Evolutionary conservation across 2,329 filamentous ascomycete species (phyloP), one percentile per base, ranked within the genome.

Genomic region (Beauveria pseudobassiana): DNA sequence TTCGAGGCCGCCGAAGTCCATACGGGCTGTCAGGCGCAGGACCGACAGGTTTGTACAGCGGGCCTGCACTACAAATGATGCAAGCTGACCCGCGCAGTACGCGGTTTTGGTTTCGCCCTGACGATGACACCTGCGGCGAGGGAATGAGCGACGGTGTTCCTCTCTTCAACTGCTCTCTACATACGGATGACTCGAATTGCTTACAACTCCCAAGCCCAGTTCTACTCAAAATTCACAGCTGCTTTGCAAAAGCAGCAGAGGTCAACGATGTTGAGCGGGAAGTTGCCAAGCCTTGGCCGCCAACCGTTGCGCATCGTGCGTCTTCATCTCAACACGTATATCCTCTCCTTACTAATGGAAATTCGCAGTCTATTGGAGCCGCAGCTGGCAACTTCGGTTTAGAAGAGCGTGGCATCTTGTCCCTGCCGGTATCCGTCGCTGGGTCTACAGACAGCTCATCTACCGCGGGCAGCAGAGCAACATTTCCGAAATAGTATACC

Each of bases 391-490:
- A 38, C 22, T 45, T 16, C 34, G 20, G 1, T 59, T 51, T 10
- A 38, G 56, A 28, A 10, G 10, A 8, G 24, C 28, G 5, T 51
- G 46, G 56, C 34, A 43, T 22, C 16, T 59, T 20, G 46, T 45
- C 18, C 56, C 56, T 24, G 38, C 18, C 34, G 20, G 12, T 16
- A 28, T 51, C 18, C 56, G 56, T 26, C 22, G 34, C 16, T 51
- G 56, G 24, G 14, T 16, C n/a, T 51, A 51, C n/a, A 26, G 56
- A 22, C 48, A 59, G n/a, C 46, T 59, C 16, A 51, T 59, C 10
- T 16, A 30, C 24, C 56, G 56, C 10, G 56, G 56, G 22, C 56
- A 59, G 18, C 48, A 59, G 38, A 59, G 56, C 43, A 51, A 16
- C 22, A 59, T 45, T 30, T 59, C 38, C 9, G 56, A 59, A 22